phyloP scores from a whole-genome alignment of 2,329 filamentous ascomycete species.

The Graphilbum ipis-grandicollis region DNA sequence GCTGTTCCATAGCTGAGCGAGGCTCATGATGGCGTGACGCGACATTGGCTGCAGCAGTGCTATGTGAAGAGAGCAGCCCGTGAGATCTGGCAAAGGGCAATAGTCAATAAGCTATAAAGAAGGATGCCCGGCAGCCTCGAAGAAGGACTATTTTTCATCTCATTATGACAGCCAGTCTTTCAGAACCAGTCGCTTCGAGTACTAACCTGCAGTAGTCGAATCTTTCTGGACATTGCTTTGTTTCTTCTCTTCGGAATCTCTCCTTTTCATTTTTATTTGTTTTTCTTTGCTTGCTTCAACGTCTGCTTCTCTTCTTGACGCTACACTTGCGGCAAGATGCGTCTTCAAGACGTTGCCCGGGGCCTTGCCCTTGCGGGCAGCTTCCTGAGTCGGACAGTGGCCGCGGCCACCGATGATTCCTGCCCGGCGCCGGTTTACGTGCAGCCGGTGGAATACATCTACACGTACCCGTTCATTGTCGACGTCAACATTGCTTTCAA shows the following conservation, averaged over 20 bases:
- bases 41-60: no score
- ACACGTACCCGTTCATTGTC: constrained; percentile 3
- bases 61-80: no score
- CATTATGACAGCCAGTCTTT: no score
- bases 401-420: neutral
- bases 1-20: neutral
- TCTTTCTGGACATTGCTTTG: no score
- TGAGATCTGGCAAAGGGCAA: no score
- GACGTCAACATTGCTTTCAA: constrained; percentile 4
- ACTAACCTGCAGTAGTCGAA: no score
- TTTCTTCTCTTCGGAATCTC: no score
- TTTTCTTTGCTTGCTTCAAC: neutral
- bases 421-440: constrained; percentile 6
- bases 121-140: no score
- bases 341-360: neutral
- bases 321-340: no score
- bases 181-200: no score
- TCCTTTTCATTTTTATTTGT: neutral
- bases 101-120: no score
- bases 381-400: neutral
- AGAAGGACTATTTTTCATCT: no score
- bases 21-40: neutral
- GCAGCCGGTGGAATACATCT: constrained; percentile 8
- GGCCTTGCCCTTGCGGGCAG: neutral
- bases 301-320: neutral